phyloP scores from a whole-genome alignment of 2,329 filamentous ascomycete species.

The Metarhizium sp. region DNA sequence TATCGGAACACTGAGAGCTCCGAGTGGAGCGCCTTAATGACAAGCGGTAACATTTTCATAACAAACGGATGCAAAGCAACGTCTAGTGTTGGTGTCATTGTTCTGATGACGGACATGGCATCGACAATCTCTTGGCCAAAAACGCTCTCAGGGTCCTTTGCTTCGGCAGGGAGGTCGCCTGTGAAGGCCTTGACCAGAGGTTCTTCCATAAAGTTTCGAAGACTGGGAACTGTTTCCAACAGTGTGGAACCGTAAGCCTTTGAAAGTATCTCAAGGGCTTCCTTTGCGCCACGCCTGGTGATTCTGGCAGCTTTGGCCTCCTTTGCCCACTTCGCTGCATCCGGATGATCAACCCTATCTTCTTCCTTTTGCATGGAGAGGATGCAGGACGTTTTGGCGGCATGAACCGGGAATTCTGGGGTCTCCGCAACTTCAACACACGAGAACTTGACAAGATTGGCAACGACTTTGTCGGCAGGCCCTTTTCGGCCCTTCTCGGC shows the following conservation, averaged over 20 bases:
- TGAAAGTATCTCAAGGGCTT: slow-evolving; percentile 82
- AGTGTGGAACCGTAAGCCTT: slow-evolving; percentile 68
- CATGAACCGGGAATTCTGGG: slow-evolving; percentile 84
- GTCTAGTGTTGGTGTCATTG: slow-evolving; percentile 85
- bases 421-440: slow-evolving; percentile 97
- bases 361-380: slow-evolving; percentile 95
- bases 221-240: slow-evolving; percentile 74
- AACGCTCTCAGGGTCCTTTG: slow-evolving; percentile 61
- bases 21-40: slow-evolving; percentile 82
- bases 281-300: slow-evolving; percentile 86
- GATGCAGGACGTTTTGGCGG: slow-evolving; percentile 67
- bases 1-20: slow-evolving; percentile 88
- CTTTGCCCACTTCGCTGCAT: slow-evolving; percentile 80
- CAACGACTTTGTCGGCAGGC: slow-evolving; percentile 90
- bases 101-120: slow-evolving; percentile 84
- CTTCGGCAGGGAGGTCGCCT: slow-evolving; percentile 60
- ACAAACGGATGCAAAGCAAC: slow-evolving; percentile 68
- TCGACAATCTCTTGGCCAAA: slow-evolving; percentile 92
- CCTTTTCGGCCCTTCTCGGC: slow-evolving; percentile 69
- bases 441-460: slow-evolving; percentile 93
- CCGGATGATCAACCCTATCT: slow-evolving; percentile 83
- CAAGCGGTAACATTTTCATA: slow-evolving; percentile 70
- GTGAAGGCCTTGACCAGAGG: slow-evolving; percentile 69
- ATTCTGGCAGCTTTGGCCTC: slow-evolving; percentile 86
- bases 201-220: slow-evolving; percentile 71